Percentiles rank a stretch among this genome's conserved stretches.
These are phyloP conservation scores for Pseudocercospora crystallina DNA, from an alignment of 2,329 filamentous ascomycete species.

Conservation along the genomic window DNA sequence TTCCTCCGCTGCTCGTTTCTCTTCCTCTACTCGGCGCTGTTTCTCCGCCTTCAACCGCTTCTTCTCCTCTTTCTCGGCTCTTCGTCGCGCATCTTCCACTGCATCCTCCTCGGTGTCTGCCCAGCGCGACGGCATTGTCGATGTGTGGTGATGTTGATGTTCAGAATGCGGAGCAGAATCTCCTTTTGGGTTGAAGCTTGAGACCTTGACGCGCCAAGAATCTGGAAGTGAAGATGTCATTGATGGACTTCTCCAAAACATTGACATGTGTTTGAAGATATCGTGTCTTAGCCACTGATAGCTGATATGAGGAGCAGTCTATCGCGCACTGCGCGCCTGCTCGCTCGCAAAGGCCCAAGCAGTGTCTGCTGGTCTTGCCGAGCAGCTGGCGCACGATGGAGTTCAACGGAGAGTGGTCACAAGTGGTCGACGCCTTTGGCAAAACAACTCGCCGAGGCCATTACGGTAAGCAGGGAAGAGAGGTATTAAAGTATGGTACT, in stretches of 20 bases:
- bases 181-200: neutral
- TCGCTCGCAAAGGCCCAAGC: constrained; percentile 21
- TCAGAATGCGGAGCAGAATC: constrained; percentile 2
- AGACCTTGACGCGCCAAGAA: neutral
- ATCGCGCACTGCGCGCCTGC: constrained; percentile 23
- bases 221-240: neutral
- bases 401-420: constrained; percentile 36
- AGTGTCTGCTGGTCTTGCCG: constrained; percentile 5
- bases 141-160: constrained; percentile 8
- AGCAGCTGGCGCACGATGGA: constrained; percentile 41
- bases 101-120: constrained; percentile 80
- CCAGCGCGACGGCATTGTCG: constrained; percentile 69
- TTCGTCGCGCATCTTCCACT: constrained; percentile 68
- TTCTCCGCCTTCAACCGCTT: constrained; percentile 80
- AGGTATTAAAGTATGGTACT: neutral
- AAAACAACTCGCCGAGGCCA: constrained; percentile 81
- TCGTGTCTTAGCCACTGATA: neutral
- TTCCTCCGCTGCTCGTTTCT: constrained; percentile 38
- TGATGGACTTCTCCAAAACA: neutral
- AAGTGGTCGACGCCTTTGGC: constrained; percentile 92
- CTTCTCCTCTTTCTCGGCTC: constrained; percentile 85
- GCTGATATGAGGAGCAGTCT: constrained; percentile 31
- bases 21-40: constrained; percentile 64
- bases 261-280: neutral
- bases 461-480: constrained; percentile 60